A percentile compares a stretch with the other conserved stretches of the same genome.
phyloP scores from a whole-genome alignment of 148 eudicot species.

The Rhododendron griersonianum region DNA sequence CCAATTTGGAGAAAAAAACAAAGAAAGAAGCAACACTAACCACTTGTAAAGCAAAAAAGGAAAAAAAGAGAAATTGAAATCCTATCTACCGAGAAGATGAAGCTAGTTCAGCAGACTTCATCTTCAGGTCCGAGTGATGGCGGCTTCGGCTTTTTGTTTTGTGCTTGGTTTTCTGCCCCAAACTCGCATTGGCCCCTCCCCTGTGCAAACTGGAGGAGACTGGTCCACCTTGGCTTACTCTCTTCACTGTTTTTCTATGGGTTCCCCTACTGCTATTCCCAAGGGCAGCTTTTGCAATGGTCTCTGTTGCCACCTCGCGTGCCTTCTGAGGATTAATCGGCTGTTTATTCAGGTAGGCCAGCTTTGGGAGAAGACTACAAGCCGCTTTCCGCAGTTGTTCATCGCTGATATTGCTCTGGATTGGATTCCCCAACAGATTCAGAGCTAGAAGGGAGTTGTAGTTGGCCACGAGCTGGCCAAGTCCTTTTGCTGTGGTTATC shows the following conservation, averaged over 20 bases:
- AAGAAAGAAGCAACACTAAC: background rate
- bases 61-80: background rate
- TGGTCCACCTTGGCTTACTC: constrained; percentile 31
- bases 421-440: constrained; percentile 75
- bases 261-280: constrained; percentile 34
- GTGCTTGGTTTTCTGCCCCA: constrained; percentile 36
- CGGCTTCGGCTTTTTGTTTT: constrained; percentile 29
- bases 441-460: constrained; percentile 72
- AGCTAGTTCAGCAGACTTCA: constrained; percentile 6
- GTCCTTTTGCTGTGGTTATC: constrained; percentile 73
- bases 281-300: constrained; percentile 65
- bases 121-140: constrained; percentile 26
- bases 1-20: background rate
- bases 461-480: constrained; percentile 89
- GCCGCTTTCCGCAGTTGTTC: constrained; percentile 76
- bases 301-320: constrained; percentile 58
- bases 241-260: constrained; percentile 47
- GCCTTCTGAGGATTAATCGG: constrained; percentile 83
- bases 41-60: background rate
- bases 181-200: constrained; percentile 21
- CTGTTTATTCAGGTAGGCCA: constrained; percentile 85
- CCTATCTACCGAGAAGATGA: constrained; percentile 12
- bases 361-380: constrained; percentile 78
- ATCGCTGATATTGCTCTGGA: constrained; percentile 62
- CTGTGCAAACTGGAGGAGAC: constrained; percentile 20